Conservation (phyloP, 495 filamentous ascomycete genomes). For the Glarea lozoyensis region DNA sequence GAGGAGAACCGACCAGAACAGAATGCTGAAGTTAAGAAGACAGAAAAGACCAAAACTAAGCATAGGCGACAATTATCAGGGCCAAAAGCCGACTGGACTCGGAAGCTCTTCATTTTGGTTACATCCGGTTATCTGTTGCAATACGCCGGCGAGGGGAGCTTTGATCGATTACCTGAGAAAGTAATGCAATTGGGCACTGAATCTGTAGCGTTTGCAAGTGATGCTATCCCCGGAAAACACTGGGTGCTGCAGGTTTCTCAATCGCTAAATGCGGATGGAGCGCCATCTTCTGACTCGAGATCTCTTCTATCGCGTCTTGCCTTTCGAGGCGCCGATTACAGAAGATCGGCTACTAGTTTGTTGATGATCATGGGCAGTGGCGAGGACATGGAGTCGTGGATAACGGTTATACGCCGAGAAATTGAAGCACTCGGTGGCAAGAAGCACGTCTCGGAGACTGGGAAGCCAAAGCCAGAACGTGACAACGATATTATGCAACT, state of each 20-base stretch:
- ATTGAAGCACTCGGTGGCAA: constrained; percentile 64
- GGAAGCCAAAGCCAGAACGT: constrained; percentile 32
- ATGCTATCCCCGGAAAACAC: constrained; percentile 84
- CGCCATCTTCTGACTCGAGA: constrained; percentile 40
- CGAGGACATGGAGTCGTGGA: constrained; percentile 82
- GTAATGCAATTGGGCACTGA: constrained; percentile 73
- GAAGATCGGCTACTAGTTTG: constrained; percentile 54
- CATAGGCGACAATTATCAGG: constrained; percentile 49
- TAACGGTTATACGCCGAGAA: constrained; percentile 53
- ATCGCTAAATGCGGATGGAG: constrained; percentile 52
- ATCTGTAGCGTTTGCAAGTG: constrained; percentile 88
- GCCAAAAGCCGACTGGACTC: constrained; percentile 65
- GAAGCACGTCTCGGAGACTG: constrained; percentile 52
- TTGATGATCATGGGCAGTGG: constrained; percentile 74
- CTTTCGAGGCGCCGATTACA: constrained; percentile 47
- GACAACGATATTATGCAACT: constrained; percentile 27
- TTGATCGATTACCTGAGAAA: constrained; percentile 79
- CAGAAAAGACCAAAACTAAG: constrained; percentile 15
- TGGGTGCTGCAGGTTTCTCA: constrained; percentile 91
- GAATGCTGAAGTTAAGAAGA: constrained; percentile 19
- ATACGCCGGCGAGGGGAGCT: constrained; percentile 72
- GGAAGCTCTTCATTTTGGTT: constrained; percentile 69
- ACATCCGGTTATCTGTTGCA: constrained; percentile 81
- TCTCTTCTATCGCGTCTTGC: constrained; percentile 66
- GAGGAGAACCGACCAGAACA: constrained; percentile 25